Percentiles rank a stretch among this genome's conserved stretches.
Conservation (phyloP, 352 stramenopile species). For the Phytophthora nicotianae region DNA sequence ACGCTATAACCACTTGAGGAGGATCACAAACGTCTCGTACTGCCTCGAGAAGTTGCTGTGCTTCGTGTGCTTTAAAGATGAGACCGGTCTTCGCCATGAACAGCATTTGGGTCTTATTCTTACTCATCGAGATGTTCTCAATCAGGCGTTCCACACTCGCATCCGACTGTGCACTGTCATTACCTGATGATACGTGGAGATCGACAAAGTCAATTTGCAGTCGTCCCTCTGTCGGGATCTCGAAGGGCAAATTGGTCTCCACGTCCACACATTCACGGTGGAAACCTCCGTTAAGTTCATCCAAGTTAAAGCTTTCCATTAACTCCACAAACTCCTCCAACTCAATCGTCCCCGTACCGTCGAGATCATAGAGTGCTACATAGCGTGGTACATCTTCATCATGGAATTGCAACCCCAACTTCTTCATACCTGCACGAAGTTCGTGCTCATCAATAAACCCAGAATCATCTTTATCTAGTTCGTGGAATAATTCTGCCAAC, state of each 20-base stretch:
- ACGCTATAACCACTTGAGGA: slow-evolving; percentile 61
- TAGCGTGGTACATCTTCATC: slow-evolving; percentile 72
- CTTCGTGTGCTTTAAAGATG: slow-evolving; percentile 68
- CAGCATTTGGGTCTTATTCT: slow-evolving; percentile 84
- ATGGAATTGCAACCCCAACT: slow-evolving; percentile 52
- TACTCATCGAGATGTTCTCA: slow-evolving; percentile 75
- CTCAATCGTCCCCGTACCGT: slow-evolving; percentile 74
- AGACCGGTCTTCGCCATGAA: slow-evolving; percentile 79
- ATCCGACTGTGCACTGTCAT: slow-evolving; percentile 72
- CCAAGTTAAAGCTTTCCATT: slow-evolving; percentile 71
- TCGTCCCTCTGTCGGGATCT: slow-evolving; percentile 64
- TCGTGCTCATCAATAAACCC: slow-evolving; percentile 71
- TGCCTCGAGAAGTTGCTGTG: slow-evolving; percentile 71
- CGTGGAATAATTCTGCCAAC: slow-evolving; percentile 58
- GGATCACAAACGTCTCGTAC: slow-evolving; percentile 68
- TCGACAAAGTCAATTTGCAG: slow-evolving; percentile 78
- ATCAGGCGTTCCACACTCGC: slow-evolving; percentile 73
- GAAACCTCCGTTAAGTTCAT: slow-evolving; percentile 44
- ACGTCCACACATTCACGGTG: slow-evolving; percentile 64
- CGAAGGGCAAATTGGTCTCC: slow-evolving; percentile 59
- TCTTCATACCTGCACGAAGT: slow-evolving; percentile 54
- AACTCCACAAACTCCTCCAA: slow-evolving; percentile 81
- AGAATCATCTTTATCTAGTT: slow-evolving; percentile 71
- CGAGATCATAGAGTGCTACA: slow-evolving; percentile 76
- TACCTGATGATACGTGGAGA: slow-evolving; percentile 71